These are phyloP conservation scores for Venturia oleaginea DNA, from an alignment of 2,329 filamentous ascomycete genomes.

Conservation along the genomic window DNA sequence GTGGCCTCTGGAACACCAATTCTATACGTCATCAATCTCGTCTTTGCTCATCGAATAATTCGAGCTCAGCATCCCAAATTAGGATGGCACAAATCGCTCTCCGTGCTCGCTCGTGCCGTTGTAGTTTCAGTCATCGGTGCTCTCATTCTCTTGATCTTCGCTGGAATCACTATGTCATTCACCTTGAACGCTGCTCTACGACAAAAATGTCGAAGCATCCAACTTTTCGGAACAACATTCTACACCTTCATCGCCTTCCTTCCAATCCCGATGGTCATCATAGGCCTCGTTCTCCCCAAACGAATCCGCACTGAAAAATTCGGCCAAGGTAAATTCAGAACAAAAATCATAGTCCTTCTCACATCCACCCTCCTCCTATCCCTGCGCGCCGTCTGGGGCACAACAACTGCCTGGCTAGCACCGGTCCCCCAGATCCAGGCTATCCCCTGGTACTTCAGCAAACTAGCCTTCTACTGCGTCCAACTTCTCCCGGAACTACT, in stretches of 20 bases:
- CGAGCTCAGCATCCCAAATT: slow-evolving; percentile 61
- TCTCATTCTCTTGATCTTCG: slow-evolving; percentile 58
- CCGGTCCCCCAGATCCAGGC: slow-evolving; percentile 36
- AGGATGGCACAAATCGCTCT: slow-evolving; percentile 55
- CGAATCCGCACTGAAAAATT: slow-evolving; percentile 46
- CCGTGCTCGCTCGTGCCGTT: slow-evolving; percentile 46
- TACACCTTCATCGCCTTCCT: slow-evolving; percentile 60
- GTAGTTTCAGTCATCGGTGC: slow-evolving; percentile 49
- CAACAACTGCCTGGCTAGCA: slow-evolving; percentile 47
- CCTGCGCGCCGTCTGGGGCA: slow-evolving; percentile 61
- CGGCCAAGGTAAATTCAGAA: slow-evolving; percentile 56
- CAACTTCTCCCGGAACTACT: slow-evolving; percentile 67
- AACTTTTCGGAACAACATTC: slow-evolving; percentile 53
- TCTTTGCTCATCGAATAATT: slow-evolving; percentile 70
- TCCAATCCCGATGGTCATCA: slow-evolving; percentile 48
- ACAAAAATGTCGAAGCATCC: slow-evolving; percentile 50
- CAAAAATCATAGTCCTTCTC: slow-evolving; percentile 58
- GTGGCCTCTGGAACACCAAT: slow-evolving; percentile 55
- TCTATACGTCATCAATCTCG: slow-evolving; percentile 67
- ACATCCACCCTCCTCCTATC: slow-evolving; percentile 51
- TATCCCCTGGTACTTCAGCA: slow-evolving; percentile 62
- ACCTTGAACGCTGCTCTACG: slow-evolving; percentile 47
- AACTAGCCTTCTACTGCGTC: slow-evolving; percentile 69
- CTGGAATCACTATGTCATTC: slow-evolving; percentile 56
- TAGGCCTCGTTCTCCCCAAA: slow-evolving; percentile 40